Evolutionary conservation across 306 rosid species (phyloP), one percentile per base, ranked within the genome.

Genomic region (Glycine tomentella): DNA sequence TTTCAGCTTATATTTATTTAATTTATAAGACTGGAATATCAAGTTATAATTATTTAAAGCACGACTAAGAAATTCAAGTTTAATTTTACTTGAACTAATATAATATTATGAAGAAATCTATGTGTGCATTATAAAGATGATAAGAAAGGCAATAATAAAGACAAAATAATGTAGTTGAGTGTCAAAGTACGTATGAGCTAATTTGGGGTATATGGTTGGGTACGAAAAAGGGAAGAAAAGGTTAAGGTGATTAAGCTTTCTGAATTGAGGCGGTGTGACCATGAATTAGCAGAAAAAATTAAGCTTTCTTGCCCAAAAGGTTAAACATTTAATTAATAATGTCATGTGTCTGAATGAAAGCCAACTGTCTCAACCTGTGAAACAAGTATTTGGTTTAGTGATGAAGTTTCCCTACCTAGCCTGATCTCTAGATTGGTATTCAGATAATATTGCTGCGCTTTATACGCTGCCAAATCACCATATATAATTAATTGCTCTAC

Each of bases 291-390:
- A 49, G 44, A 76, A 76, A 57, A 0, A 46, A 46, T 7, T 31
- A 81, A 74, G 70, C 2, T 65, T 40, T 49, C 72, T 61, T 80
- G 40, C 3, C 31, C 31, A 25, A 25, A 25, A 25, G 31, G 31
- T 25, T 25, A 0, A 25, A 25, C 31, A 25, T 25, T 36, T 36
- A 9, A 48, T 34, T 33, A 62, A 83, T 63, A 65, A 56, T 74
- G 59, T 25, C 5, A 65, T 42, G 20, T 81, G 81, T 77, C 74
- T 50, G 52, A 72, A 63, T 9, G 56, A 20, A 9, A 50, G 81
- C 73, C 85, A 80, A 73, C 81, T 80, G 87, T 86, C 89, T 83
- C 78, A 71, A 65, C 61, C 51, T 64, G 67, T n/a, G 83, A 80
- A 83, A 83, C 85, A 83, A 83, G 49, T 59, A 34, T 52, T 68